These are phyloP conservation scores for Fusarium sp. DNA, from an alignment of 2,329 filamentous ascomycete species.

Conservation along the genomic window DNA sequence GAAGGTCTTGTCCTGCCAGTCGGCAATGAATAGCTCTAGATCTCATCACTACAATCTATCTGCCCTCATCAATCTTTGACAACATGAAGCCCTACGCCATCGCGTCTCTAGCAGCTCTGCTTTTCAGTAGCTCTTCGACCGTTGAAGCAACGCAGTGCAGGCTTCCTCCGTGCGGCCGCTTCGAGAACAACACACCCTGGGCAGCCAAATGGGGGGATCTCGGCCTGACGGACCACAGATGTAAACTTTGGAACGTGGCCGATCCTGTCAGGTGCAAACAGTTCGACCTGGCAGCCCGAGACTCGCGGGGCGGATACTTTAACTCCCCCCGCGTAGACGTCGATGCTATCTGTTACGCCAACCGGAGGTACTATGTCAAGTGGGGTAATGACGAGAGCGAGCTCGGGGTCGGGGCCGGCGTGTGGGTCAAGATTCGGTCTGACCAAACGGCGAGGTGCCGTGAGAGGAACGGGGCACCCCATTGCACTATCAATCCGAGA, in stretches of 20 bases:
- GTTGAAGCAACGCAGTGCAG: slow-evolving; percentile 8
- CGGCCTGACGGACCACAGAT: neutral
- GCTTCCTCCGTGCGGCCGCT: neutral
- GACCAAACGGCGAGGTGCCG: slow-evolving; percentile 12
- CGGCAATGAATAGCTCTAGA: neutral
- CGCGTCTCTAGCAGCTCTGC: slow-evolving; percentile 1
- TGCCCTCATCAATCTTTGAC: too few relatives aligned
- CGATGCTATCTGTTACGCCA: slow-evolving; percentile 9
- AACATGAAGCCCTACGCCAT: slow-evolving; percentile 2
- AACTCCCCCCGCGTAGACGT: slow-evolving; percentile 7
- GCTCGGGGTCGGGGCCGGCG: neutral
- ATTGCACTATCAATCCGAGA: neutral
- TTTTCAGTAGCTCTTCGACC: neutral
- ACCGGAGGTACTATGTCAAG: slow-evolving; percentile 8
- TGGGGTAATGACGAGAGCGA: neutral
- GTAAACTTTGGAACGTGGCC: neutral
- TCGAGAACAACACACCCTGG: slow-evolving; percentile 23
- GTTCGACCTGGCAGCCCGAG: neutral
- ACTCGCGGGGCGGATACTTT: slow-evolving; percentile 3
- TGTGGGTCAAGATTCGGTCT: slow-evolving; percentile 12
- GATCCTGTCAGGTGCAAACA: slow-evolving; percentile 11
- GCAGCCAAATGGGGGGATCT: neutral
- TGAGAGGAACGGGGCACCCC: slow-evolving; percentile 2
- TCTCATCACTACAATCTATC: neutral
- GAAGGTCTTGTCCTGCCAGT: too few relatives aligned